These are phyloP conservation scores for Coprinopsis cinerea DNA, from an alignment of 768 basidiomycete species.

Conservation along the genomic window DNA sequence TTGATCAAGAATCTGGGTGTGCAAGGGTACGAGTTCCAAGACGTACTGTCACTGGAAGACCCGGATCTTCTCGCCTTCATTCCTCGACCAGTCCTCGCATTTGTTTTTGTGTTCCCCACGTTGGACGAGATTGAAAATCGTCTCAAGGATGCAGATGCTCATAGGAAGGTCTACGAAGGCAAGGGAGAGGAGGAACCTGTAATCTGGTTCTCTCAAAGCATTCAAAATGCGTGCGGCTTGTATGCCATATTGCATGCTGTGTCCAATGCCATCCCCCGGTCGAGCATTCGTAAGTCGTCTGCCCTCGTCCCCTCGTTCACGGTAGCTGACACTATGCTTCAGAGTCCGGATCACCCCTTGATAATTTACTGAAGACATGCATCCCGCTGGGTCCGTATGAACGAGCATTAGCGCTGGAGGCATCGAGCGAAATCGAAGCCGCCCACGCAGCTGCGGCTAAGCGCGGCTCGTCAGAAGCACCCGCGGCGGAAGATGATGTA, in stretches of 20 bases:
- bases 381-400: constrained; percentile 21
- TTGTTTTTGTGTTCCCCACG: constrained; percentile 26
- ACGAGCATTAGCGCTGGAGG: constrained; percentile 26
- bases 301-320: background rate
- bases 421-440: constrained; percentile 21
- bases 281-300: constrained; percentile 20
- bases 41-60: constrained; percentile 28
- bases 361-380: constrained; percentile 18
- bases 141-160: constrained; percentile 18
- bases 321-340: background rate
- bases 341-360: constrained; percentile 21
- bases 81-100: constrained; percentile 24
- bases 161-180: constrained; percentile 21
- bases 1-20: constrained; percentile 28
- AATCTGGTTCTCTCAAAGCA: constrained; percentile 33
- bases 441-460: constrained; percentile 25
- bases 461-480: constrained; percentile 25
- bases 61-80: constrained; percentile 27
- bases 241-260: constrained; percentile 30
- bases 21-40: constrained; percentile 24
- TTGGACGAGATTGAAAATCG: constrained; percentile 18
- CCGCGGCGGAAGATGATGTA: constrained; percentile 24
- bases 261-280: constrained; percentile 21
- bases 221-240: constrained; percentile 32
- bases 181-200: constrained; percentile 25